Base-by-base conservation (phyloP, 768 basidiomycete species). In the Suillus clintonianus region DNA sequence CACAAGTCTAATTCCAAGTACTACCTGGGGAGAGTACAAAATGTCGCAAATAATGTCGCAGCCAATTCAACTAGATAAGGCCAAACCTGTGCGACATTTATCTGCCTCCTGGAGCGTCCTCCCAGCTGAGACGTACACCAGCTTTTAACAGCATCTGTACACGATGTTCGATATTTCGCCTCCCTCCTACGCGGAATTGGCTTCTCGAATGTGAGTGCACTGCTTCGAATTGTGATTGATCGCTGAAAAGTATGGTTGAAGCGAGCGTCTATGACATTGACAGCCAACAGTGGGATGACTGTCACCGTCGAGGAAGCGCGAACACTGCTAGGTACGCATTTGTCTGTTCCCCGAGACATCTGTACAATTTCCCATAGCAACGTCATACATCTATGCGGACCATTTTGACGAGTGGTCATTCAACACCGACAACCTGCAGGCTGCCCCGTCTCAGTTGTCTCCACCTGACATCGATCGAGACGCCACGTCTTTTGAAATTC, bases 231-330 rank as follows among this genome's bases (percentile, higher is more conserved):
- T 42, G 60, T 9, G 50, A 53, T 37, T 37, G 24, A 34, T 37
- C 50, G 62, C 42, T 61, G 50, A 32, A 51, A 53, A 53, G 5
- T 60, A 56, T 65, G 51, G 60, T n/a, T 66, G 43, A 68, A 93
- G 91, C 83, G 88, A 66, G 95, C 92, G 17, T 90, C 86, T 0
- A 79, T 97, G 50, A 87, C 83, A 14, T 82, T 95, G n/a, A 83
- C 86, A 27, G 79, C 83, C 19, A 72, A 68, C 47, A 79, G 81
- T 45, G 95, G 94, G 1, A 77, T 97, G 66, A 85, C 85, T 14
- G 83, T 97, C 34, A 85, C 86, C 22, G 94, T 94, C 11, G 94
- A 98, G 77, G 95, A 97, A 74, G 87, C 91, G 1, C 83, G 90
- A 41, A 88, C 90, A 1, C 79, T 97, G 8, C 80, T 91, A 34